These are phyloP conservation scores for Berberis vulgaris DNA, from an alignment of 164 flowering plant genomes.

Conservation along the genomic window DNA sequence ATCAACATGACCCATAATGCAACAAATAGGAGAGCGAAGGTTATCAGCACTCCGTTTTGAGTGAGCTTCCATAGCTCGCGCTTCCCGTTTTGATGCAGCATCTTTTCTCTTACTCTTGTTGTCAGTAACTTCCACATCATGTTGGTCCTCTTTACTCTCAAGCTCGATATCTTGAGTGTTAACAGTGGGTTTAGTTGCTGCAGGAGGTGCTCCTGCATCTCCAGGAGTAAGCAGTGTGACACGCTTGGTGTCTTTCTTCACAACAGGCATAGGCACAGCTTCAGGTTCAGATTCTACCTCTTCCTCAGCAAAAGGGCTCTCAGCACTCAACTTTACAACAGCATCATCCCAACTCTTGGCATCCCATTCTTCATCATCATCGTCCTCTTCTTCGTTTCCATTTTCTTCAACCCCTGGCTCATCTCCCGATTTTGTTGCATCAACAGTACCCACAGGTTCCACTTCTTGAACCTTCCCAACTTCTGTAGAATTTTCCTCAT, in stretches of 20 bases:
- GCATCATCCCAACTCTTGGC: slow-evolving; percentile 99
- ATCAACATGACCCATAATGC: slow-evolving; percentile 99
- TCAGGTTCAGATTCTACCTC: slow-evolving; percentile 47
- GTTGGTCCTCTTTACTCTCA: slow-evolving; percentile 23
- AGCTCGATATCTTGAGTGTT: slow-evolving; percentile 16
- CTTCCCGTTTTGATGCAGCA: slow-evolving; percentile 22
- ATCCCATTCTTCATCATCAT: slow-evolving; percentile 86
- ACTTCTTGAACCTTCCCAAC: slow-evolving; percentile 39
- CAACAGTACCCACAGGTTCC: slow-evolving; percentile 18
- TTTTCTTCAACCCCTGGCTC: slow-evolving; percentile 32
- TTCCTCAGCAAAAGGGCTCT: slow-evolving; percentile 81
- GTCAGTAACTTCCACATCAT: slow-evolving; percentile 22
- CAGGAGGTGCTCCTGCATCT: slow-evolving; percentile 18
- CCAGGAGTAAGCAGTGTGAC: slow-evolving; percentile 16
- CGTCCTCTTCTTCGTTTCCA: slow-evolving; percentile 54
- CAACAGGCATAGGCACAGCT: slow-evolving; percentile 27
- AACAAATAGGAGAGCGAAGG: slow-evolving; percentile 96
- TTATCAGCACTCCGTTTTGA: slow-evolving; percentile 36
- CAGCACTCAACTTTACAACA: slow-evolving; percentile 43
- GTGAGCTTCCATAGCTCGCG: slow-evolving; percentile 20
- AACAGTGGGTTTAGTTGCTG: slow-evolving; percentile 18
- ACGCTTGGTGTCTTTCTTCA: slow-evolving; percentile 44
- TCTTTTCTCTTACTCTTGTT: slow-evolving; percentile 30
- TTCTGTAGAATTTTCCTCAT: slow-evolving; percentile 30
- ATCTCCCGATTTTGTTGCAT: slow-evolving; percentile 35